Base-by-base conservation (phyloP, 2,329 filamentous ascomycete genomes). In the Diaporthe vaccinii region DNA sequence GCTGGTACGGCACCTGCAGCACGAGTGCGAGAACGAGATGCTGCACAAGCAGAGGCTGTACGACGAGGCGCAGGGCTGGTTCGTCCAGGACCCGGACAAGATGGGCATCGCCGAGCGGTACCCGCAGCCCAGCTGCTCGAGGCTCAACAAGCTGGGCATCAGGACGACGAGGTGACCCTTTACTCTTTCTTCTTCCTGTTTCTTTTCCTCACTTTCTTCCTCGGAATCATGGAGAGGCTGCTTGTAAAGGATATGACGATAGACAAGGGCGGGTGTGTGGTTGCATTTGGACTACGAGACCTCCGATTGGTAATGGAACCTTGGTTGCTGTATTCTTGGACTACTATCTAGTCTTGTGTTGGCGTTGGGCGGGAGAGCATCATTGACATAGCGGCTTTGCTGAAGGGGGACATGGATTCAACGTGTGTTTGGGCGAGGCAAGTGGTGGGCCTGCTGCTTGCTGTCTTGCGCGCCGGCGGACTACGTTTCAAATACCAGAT, bases 41-140 rank as follows among this genome's bases (percentile, higher is more conserved):
- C 85, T 89, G 65, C 86, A 89, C 70, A 90, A 93, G 83, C 89
- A 92, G 81, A 88, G 91, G 78, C 87, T 95, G 84, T 87, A 92
- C 77, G 92, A 98, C 78, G 93, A 94, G 65, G 95, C 96, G 0
- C 91, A 94, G 79, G 96, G 96, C 4, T 98, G 95, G 93, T 95
- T 98, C 81, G 95, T 91, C 83, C 91, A 92, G 73, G 95, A 98
- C 80, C 88, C 91, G 71, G 92, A 93, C 77, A 95, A 95, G 87
- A 91, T 98, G 91, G 90, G 92, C 76, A 84, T 91, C 75, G 96
- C 96, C 41, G 84, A 88, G 46, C 83, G 84, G 25, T 89, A 85
- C 76, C 85, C 86, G 76, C 88, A 87, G 86, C 85, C 86, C 22
- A 86, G 86, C 73, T 93, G 91, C 80, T 83, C 87, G 76, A 84